phyloP scores from a whole-genome alignment of 2,329 filamentous ascomycete species.

The Chaetomium olivaceum region DNA sequence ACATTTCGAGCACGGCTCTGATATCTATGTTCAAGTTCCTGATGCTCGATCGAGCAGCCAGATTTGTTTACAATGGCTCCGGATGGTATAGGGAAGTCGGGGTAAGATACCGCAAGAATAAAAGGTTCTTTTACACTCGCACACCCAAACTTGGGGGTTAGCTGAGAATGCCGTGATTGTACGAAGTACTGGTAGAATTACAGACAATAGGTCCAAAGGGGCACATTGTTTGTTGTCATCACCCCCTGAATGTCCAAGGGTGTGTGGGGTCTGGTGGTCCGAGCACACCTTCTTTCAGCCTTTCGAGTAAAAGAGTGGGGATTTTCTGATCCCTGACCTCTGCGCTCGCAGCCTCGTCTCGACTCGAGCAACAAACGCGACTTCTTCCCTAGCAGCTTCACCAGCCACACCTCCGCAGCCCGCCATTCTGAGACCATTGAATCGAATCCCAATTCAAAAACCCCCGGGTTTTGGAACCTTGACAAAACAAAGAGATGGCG shows the following conservation, averaged over 20 bases:
- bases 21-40: neutral
- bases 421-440: neutral
- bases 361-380: neutral
- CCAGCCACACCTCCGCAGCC: neutral
- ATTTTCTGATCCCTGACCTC: neutral
- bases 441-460: neutral
- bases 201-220: neutral
- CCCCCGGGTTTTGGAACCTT: neutral
- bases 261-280: neutral
- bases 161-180: neutral
- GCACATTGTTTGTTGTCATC: neutral
- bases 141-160: neutral
- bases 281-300: constrained; percentile 11
- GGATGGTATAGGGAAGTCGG: neutral
- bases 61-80: neutral
- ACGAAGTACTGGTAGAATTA: neutral
- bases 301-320: constrained; percentile 14
- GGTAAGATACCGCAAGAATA: neutral
- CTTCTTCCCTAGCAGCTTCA: neutral
- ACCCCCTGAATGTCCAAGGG: neutral
- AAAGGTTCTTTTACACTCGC: neutral
- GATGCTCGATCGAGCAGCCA: neutral
- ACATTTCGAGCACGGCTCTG: neutral
- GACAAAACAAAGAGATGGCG: constrained; percentile 50
- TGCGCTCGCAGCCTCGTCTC: constrained; percentile 13